Conservation (phyloP, 2,329 filamentous ascomycete genomes). For the Sphaerulina musiva region DNA sequence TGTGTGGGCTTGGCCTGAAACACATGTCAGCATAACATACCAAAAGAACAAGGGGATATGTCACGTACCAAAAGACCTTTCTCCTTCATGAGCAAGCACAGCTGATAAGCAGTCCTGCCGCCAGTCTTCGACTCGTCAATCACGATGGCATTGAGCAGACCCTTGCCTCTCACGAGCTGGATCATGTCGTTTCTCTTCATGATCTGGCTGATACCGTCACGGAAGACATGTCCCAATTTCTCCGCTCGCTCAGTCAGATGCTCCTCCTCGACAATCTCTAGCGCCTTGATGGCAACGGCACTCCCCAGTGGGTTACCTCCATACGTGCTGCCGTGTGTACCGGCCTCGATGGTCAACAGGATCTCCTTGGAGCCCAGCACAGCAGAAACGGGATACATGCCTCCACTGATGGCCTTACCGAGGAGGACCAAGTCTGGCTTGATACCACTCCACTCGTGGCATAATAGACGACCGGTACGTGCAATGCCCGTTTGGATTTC, state of each 20-base stretch:
- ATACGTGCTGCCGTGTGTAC: slow-evolving; percentile 97
- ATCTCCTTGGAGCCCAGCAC: slow-evolving; percentile 82
- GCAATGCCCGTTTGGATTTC: slow-evolving; percentile 98
- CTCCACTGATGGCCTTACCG: slow-evolving; percentile 95
- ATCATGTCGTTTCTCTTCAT: slow-evolving; percentile 65
- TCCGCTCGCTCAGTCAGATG: slow-evolving; percentile 78
- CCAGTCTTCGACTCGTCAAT: slow-evolving; percentile 84
- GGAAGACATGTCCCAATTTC: slow-evolving; percentile 72
- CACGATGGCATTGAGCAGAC: slow-evolving; percentile 88
- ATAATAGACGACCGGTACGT: slow-evolving; percentile 87
- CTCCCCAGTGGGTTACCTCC: slow-evolving; percentile 94
- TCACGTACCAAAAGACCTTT: slow-evolving; percentile 75
- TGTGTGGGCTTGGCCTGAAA: slow-evolving; percentile 94
- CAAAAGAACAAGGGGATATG: slow-evolving; percentile 34
- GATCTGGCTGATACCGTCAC: slow-evolving; percentile 67
- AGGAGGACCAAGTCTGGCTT: slow-evolving; percentile 92
- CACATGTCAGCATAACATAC: slow-evolving; percentile 58
- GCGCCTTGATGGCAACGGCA: slow-evolving; percentile 87
- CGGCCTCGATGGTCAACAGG: slow-evolving; percentile 93
- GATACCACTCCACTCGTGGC: slow-evolving; percentile 89
- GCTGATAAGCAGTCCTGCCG: slow-evolving; percentile 87
- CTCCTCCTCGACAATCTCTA: slow-evolving; percentile 91
- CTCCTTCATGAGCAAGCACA: slow-evolving; percentile 90
- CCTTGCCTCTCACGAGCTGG: slow-evolving; percentile 79
- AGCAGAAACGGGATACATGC: slow-evolving; percentile 97